Evolutionary conservation across 805 yeast genomes (phyloP).

Genomic region (Yarrowia porcina): DNA sequence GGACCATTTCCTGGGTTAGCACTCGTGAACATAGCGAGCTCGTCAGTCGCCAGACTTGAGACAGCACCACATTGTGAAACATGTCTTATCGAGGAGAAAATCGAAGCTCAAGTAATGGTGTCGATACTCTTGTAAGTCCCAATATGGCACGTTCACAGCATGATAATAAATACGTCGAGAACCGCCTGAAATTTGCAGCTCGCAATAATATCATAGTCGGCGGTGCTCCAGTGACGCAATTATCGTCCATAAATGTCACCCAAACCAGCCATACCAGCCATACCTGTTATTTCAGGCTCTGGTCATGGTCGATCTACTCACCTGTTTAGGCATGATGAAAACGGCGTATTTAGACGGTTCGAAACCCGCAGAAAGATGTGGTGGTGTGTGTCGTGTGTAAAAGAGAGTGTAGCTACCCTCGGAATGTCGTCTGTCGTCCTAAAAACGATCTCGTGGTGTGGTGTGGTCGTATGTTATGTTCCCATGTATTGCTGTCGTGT

Average conservation of each 20-base stretch:
- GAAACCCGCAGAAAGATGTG: neutral
- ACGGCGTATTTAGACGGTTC: neutral
- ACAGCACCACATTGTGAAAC: neutral
- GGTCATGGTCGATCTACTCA: neutral
- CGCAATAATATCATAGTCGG: neutral
- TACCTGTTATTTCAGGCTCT: neutral
- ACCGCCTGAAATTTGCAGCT: neutral
- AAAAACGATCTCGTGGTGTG: neutral
- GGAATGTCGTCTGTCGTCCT: neutral
- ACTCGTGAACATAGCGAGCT: neutral
- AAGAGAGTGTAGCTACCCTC: neutral
- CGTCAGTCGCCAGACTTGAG: neutral
- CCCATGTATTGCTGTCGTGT: conserved; percentile 20
- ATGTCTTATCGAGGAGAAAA: too few relatives aligned
- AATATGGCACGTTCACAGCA: neutral
- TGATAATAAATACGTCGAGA: neutral
- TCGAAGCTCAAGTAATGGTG: too few relatives aligned
- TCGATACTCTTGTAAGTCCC: too few relatives aligned
- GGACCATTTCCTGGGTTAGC: conserved; percentile 43
- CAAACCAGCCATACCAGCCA: neutral
- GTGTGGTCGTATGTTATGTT: conserved; percentile 6
- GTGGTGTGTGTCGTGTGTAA: neutral
- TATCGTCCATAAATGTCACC: too few relatives aligned
- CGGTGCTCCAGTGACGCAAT: neutral
- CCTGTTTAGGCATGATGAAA: conserved; percentile 13